Evolutionary conservation across 2,329 filamentous ascomycete species (phyloP), one percentile per base, ranked within the genome.

Genomic region (Paradendryphiella salina): DNA sequence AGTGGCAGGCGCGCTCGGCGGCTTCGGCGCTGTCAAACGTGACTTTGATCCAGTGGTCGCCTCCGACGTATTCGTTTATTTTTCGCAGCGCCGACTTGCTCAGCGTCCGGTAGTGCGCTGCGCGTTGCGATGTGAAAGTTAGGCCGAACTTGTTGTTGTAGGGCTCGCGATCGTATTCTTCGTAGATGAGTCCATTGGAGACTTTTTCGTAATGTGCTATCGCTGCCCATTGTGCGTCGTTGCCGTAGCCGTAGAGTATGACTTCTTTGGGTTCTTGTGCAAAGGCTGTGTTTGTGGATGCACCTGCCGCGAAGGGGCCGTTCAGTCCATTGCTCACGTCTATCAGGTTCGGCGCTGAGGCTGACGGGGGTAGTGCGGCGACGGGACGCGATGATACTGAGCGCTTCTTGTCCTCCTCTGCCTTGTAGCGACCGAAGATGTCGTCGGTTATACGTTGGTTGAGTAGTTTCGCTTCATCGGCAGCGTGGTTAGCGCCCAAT

Each of bases 111-210:
- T 85, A 83, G 39, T 87, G 85, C 7, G 87, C 82, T 8, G 88
- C 85, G 11, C 64, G 59, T 42, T 88, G 84, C 63, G 90, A 86
- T 56, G 89, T 82, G 60, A 92, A 84, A 1, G 86, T 82, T 67
- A 89, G 76, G n/a, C 76, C 88, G 77, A 88, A 93, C 50, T 87
- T 82, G 56, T 85, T 81, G 48, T 84, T 80, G 2, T 89, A 88
- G n/a, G 93, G 87, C 57, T 89, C 86, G 56, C 93, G 86, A 7
- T 91, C 85, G 73, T 97, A 97, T 75, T 96, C 92, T 76, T 97
- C 93, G 73, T 92, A 92, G 69, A 96, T 90, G 56, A 84, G 77
- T 20, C 92, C 92, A 26, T 76, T 74, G 5, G 89, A 93, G 34
- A 96, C 85, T 53, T 86, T 83, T 77, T 96, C 93, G 76, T 88